Conservation (phyloP, 345 rosid genomes). For the Corchorus olitorius region DNA sequence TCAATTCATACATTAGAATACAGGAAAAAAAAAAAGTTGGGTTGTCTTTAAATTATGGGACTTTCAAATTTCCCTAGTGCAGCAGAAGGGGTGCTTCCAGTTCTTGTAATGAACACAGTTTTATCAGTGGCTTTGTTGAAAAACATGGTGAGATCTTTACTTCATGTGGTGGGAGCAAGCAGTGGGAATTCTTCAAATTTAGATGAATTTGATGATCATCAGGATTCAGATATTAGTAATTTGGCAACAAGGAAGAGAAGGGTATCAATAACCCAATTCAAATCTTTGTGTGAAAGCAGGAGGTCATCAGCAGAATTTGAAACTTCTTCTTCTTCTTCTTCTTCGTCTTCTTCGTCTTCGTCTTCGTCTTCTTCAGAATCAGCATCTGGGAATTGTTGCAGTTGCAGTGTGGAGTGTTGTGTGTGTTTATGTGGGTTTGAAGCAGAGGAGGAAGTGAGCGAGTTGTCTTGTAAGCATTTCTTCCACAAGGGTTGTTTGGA, state of each 20-base stretch:
- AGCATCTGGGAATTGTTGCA: neutral
- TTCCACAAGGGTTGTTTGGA: slow-evolving; percentile 76
- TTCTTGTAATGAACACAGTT: slow-evolving; percentile 68
- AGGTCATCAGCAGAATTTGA: neutral
- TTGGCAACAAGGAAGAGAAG: slow-evolving; percentile 31
- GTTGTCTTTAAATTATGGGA: slow-evolving; percentile 56
- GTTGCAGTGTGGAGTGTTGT: slow-evolving; percentile 50
- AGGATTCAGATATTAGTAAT: slow-evolving; percentile 26
- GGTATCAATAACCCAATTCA: slow-evolving; percentile 56
- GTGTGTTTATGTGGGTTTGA: slow-evolving; percentile 76
- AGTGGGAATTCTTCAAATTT: neutral
- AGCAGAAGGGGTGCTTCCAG: slow-evolving; percentile 65
- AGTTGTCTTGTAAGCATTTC: slow-evolving; percentile 84
- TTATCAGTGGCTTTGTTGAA: slow-evolving; percentile 59
- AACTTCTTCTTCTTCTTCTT: neutral
- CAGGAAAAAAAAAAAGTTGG: neutral
- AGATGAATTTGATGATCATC: slow-evolving; percentile 18
- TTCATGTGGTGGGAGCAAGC: slow-evolving; percentile 34
- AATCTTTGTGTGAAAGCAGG: slow-evolving; percentile 34
- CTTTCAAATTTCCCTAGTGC: slow-evolving; percentile 62
- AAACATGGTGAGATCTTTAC: slow-evolving; percentile 55
- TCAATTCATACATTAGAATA: neutral
- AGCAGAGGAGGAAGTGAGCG: slow-evolving; percentile 81
- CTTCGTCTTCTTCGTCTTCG: neutral
- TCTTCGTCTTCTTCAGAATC: neutral